Percentiles rank a stretch among this genome's conserved stretches.
Conservation (phyloP, 2,329 filamentous ascomycete genomes). For the Dichotomopilus funicola region DNA sequence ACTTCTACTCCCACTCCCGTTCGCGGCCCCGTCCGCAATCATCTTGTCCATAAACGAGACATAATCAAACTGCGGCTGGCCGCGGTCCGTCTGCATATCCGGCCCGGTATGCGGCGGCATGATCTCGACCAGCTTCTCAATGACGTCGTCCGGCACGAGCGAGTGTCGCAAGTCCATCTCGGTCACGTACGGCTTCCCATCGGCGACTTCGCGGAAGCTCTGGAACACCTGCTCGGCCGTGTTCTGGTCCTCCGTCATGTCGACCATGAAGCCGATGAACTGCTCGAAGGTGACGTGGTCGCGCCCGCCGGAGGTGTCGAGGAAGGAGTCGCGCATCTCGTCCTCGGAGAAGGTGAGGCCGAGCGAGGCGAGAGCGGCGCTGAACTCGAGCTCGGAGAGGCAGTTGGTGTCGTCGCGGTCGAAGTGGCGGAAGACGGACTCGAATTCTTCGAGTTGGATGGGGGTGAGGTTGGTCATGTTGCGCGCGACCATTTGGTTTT, state of each 20-base stretch:
- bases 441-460: conserved; percentile 97
- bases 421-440: conserved; percentile 96
- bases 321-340: conserved; percentile 95
- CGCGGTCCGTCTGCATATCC: conserved; percentile 77
- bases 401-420: conserved; percentile 89
- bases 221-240: conserved; percentile 98
- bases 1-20: conserved; percentile 23
- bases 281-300: conserved; percentile 93
- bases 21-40: conserved; percentile 41
- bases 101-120: conserved; percentile 82
- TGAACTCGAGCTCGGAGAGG: conserved; percentile 90
- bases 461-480: conserved; percentile 99
- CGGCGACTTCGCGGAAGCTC: conserved; percentile 92
- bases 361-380: conserved; percentile 86
- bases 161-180: conserved; percentile 94
- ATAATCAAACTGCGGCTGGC: conserved; percentile 88
- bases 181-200: conserved; percentile 97
- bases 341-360: conserved; percentile 94
- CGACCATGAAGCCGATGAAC: conserved; percentile 99
- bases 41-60: conserved; percentile 93
- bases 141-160: conserved; percentile 92
- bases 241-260: conserved; percentile 97
- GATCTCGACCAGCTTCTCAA: conserved; percentile 80
- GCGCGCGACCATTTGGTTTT: conserved; percentile 96
- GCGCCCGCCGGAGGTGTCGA: conserved; percentile 72